Evolutionary conservation across 129 eudicot species (phyloP).

Genomic region (Flaveria bidentis): DNA sequence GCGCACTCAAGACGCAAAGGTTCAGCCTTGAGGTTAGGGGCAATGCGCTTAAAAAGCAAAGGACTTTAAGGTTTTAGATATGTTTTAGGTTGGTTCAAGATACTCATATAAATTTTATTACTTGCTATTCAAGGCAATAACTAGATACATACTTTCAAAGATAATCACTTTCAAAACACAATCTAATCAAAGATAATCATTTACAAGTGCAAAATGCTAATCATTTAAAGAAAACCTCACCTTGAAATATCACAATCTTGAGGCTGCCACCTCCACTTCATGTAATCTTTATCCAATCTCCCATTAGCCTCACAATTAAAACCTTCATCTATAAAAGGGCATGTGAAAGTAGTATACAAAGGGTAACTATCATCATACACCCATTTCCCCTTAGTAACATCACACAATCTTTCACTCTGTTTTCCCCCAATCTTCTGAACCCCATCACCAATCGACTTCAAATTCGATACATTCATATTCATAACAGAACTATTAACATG

Average conservation of each 20-base stretch:
- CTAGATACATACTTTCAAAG: background rate
- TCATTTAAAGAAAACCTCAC: slow-evolving; percentile 32
- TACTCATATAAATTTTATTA: background rate
- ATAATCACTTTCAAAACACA: background rate
- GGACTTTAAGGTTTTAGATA: too few relatives aligned
- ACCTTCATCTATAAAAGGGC: slow-evolving; percentile 92
- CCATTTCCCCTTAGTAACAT: slow-evolving; percentile 76
- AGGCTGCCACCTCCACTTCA: slow-evolving; percentile 97
- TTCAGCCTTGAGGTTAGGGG: background rate
- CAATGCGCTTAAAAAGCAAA: background rate
- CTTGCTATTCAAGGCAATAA: background rate
- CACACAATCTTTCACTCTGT: slow-evolving; percentile 49
- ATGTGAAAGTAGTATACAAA: slow-evolving; percentile 55
- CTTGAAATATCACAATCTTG: slow-evolving; percentile 85
- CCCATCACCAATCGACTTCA: slow-evolving; percentile 16
- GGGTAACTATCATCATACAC: slow-evolving; percentile 78
- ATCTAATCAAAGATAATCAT: slow-evolving; percentile 1
- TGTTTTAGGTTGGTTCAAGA: too few relatives aligned
- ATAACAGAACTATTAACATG: slow-evolving; percentile 26
- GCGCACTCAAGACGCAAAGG: background rate
- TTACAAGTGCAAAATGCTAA: slow-evolving; percentile 15
- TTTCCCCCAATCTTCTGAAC: slow-evolving; percentile 27
- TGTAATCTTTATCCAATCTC: slow-evolving; percentile 68
- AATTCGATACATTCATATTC: slow-evolving; percentile 31
- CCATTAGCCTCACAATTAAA: slow-evolving; percentile 81